Evolutionary conservation across 2,329 filamentous ascomycete genomes (phyloP).

Genomic region (Colletotrichum lini): DNA sequence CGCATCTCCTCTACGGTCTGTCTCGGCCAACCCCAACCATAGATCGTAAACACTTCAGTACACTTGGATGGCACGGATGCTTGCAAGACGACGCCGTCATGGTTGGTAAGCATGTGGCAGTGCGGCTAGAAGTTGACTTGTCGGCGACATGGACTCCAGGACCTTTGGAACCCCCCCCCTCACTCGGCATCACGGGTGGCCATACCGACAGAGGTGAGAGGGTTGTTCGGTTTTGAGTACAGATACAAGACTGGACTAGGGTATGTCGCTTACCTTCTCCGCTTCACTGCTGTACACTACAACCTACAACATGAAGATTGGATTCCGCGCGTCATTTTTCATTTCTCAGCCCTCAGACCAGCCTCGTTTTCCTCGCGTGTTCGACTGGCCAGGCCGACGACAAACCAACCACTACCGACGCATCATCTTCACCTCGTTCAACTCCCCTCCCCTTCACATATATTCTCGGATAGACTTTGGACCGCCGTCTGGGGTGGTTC

Average conservation of each 20-base stretch:
- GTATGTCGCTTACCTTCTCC: neutral
- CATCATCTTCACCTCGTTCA: constrained; percentile 5
- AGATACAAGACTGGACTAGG: neutral
- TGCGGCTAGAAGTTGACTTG: neutral
- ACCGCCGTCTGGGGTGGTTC: constrained; percentile 7
- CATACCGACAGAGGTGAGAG: neutral
- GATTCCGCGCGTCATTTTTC: constrained; percentile 11
- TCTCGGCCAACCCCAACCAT: neutral
- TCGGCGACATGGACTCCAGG: neutral
- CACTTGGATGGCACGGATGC: neutral
- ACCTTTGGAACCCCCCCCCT: too few species aligned
- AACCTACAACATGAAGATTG: neutral
- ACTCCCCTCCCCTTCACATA: neutral
- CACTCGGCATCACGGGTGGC: neutral
- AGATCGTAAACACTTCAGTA: neutral
- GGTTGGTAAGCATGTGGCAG: neutral
- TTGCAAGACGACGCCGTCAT: neutral
- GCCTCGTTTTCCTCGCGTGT: neutral
- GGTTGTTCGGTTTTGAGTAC: neutral
- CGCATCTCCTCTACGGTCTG: neutral
- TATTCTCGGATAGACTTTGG: neutral
- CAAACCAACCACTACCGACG: neutral
- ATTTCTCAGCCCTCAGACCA: neutral
- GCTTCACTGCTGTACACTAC: neutral
- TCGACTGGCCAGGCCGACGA: neutral